Conservation (phyloP, 495 filamentous ascomycete genomes). For the Tetracladium setigerum region DNA sequence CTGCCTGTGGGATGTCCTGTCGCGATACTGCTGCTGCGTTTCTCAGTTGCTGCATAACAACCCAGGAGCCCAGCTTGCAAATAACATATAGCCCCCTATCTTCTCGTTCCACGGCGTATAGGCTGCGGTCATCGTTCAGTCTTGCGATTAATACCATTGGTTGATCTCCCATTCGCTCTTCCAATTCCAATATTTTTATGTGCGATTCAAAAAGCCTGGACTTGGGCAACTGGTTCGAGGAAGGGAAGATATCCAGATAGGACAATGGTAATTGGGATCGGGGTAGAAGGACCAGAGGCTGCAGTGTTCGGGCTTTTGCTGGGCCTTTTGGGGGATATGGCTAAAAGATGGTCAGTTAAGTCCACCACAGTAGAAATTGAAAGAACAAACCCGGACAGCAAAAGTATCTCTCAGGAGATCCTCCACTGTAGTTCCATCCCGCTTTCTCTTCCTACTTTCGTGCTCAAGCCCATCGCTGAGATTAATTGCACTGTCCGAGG, state of each 20-base stretch:
- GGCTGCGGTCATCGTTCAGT: conserved; percentile 41
- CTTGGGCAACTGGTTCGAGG: conserved; percentile 40
- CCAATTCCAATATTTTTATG: conserved; percentile 54
- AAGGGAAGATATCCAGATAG: conserved; percentile 48
- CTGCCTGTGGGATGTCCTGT: conserved; percentile 21
- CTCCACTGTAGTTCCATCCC: conserved; percentile 30
- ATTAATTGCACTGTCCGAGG: conserved; percentile 23
- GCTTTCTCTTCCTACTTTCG: conserved; percentile 18
- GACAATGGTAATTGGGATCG: conserved; percentile 53
- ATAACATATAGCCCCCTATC: conserved; percentile 58
- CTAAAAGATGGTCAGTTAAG: conserved; percentile 26
- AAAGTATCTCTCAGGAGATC: conserved; percentile 40
- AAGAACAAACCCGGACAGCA: conserved; percentile 34
- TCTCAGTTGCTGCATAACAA: conserved; percentile 42
- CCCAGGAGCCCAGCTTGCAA: conserved; percentile 60
- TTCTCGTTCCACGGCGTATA: conserved; percentile 71
- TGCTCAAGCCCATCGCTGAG: conserved; percentile 7
- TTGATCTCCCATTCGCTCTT: conserved; percentile 39
- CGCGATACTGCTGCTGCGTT: conserved; percentile 28
- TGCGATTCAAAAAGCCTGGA: conserved; percentile 50
- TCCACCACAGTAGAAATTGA: background rate
- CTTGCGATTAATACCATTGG: conserved; percentile 60
- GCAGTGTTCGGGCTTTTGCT: conserved; percentile 49
- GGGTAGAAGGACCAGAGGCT: conserved; percentile 53
- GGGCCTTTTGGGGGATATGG: conserved; percentile 49